phyloP scores from a whole-genome alignment of 2,329 filamentous ascomycete species.

The Rhexocercosporidium sp. region DNA sequence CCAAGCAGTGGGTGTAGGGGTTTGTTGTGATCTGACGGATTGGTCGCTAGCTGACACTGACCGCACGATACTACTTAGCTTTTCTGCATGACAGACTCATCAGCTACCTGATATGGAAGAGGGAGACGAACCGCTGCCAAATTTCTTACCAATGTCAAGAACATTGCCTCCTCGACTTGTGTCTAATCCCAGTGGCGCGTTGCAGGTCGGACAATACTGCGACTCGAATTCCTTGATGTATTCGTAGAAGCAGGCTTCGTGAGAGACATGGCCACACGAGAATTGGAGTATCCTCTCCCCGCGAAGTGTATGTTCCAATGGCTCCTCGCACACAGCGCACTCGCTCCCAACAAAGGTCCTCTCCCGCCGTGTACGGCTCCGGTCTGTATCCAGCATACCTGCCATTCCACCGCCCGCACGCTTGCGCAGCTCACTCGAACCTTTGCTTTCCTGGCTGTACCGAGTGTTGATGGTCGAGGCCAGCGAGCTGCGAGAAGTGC shows the following conservation, averaged over 20 bases:
- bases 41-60: constrained; percentile 73
- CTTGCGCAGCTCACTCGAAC: constrained; percentile 33
- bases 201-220: constrained; percentile 92
- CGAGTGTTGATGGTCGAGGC: constrained; percentile 21
- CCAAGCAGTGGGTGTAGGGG: constrained; percentile 71
- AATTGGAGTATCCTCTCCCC: constrained; percentile 96
- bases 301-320: constrained; percentile 90
- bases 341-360: constrained; percentile 94
- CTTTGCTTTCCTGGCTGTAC: constrained; percentile 28
- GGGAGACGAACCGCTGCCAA: constrained; percentile 42
- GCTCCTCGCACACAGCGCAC: constrained; percentile 96
- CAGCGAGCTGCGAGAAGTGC: constrained; percentile 15
- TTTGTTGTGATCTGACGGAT: constrained; percentile 45
- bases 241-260: constrained; percentile 98
- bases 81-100: constrained; percentile 63
- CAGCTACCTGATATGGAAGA: constrained; percentile 31
- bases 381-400: constrained; percentile 74
- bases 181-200: constrained; percentile 89
- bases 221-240: constrained; percentile 95
- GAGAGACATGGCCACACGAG: constrained; percentile 94
- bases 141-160: constrained; percentile 76
- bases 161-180: constrained; percentile 92
- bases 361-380: constrained; percentile 81
- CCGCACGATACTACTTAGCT: constrained; percentile 91
- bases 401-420: constrained; percentile 53